A percentile compares a stretch with the other conserved stretches of the same genome.
Evolutionary conservation across 2,329 filamentous ascomycete species (phyloP).

Genomic region (Fusarium sp.): DNA sequence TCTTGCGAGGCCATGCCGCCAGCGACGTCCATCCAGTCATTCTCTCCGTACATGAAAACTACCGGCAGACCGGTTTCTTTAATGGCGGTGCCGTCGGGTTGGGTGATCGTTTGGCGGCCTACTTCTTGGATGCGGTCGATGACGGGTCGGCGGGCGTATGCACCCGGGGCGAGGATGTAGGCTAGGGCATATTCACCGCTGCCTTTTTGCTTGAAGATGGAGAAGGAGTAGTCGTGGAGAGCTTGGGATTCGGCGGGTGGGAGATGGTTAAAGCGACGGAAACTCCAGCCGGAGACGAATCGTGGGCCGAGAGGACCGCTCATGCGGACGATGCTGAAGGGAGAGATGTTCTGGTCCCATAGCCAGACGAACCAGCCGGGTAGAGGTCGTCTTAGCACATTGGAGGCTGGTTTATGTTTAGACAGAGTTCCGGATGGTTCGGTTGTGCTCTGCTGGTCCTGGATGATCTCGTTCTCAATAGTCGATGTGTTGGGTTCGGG

Average conservation of each 20-base stretch:
- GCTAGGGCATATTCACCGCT: slow-evolving; percentile 94
- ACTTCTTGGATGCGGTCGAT: slow-evolving; percentile 89
- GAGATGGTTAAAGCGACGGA: slow-evolving; percentile 89
- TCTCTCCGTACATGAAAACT: slow-evolving; percentile 95
- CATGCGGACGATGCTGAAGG: slow-evolving; percentile 90
- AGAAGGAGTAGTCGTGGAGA: slow-evolving; percentile 94
- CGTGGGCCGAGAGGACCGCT: slow-evolving; percentile 90
- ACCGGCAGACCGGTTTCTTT: slow-evolving; percentile 80
- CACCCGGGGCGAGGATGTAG: slow-evolving; percentile 93
- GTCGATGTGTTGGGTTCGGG: slow-evolving; percentile 82
- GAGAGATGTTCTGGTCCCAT: slow-evolving; percentile 97
- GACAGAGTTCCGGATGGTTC: slow-evolving; percentile 55
- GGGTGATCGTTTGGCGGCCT: slow-evolving; percentile 74
- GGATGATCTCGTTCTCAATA: slow-evolving; percentile 81
- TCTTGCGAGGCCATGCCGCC: slow-evolving; percentile 85
- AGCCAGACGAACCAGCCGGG: slow-evolving; percentile 92
- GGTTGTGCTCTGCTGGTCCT: slow-evolving; percentile 73
- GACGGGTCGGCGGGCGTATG: slow-evolving; percentile 88
- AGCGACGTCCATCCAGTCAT: slow-evolving; percentile 98
- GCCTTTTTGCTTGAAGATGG: slow-evolving; percentile 90
- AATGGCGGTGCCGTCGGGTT: slow-evolving; percentile 44
- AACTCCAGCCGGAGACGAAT: slow-evolving; percentile 95
- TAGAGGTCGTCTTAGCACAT: slow-evolving; percentile 66
- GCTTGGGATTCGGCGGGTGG: slow-evolving; percentile 83
- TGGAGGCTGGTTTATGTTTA: slow-evolving; percentile 51